A percentile compares a stretch with the other conserved stretches of the same genome.
Conservation (phyloP, 1,284 basidiomycete species). For the Wolfiporia cocos region DNA sequence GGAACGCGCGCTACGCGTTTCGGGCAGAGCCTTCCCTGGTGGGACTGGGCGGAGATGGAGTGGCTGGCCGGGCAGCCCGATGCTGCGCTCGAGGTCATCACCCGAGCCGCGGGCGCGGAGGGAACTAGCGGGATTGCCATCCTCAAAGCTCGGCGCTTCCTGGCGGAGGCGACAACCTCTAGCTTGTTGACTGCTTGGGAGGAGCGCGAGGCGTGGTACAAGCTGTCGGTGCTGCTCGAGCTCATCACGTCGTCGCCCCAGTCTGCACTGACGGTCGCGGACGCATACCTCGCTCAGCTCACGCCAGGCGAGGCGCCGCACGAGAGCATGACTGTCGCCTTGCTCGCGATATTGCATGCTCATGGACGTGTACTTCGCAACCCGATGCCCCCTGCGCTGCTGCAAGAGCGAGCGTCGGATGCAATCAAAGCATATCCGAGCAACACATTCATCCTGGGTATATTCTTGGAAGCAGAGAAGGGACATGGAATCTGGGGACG, state of each 20-base stretch:
- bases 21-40: constrained; percentile 61
- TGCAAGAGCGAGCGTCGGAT: constrained; percentile 52
- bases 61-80: constrained; percentile 58
- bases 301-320: constrained; percentile 28
- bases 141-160: constrained; percentile 50
- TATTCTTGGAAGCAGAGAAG: constrained; percentile 76
- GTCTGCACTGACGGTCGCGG: constrained; percentile 41
- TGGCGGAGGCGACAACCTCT: constrained; percentile 41
- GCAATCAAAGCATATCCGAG: constrained; percentile 58
- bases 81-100: constrained; percentile 44
- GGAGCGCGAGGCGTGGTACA: constrained; percentile 56
- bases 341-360: constrained; percentile 57
- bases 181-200: constrained; percentile 36
- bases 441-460: constrained; percentile 70
- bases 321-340: constrained; percentile 58
- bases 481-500: constrained; percentile 72
- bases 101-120: constrained; percentile 47
- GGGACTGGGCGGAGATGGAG: constrained; percentile 89
- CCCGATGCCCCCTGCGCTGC: constrained; percentile 49
- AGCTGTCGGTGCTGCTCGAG: constrained; percentile 59
- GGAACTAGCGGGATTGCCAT: constrained; percentile 45
- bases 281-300: constrained; percentile 31
- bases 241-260: constrained; percentile 42
- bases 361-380: constrained; percentile 50
- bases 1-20: constrained; percentile 27